Base-by-base conservation (phyloP, 257 asterid species). In the Salvia splendens region DNA sequence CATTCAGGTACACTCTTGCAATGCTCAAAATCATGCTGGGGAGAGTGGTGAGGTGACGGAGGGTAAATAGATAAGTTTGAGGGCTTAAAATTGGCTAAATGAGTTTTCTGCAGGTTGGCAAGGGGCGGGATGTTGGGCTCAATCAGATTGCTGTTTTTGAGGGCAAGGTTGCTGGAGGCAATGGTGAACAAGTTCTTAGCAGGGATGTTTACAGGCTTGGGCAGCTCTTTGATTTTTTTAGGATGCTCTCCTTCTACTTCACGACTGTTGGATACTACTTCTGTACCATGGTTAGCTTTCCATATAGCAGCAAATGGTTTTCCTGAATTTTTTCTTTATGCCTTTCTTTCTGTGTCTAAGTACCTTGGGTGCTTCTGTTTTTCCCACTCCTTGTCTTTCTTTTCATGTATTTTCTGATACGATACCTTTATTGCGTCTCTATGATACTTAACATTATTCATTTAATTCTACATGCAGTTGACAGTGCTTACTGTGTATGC, bases 111-210 rank as follows among this genome's bases (percentile, higher is more conserved):
- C 83, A 90, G 96, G 97, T 93, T 71, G 99, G 99, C 78, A 93
- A 93, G 85, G 99, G 99, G 15, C 78, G 99, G 72, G 99, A 93
- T 65, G 99, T 93, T 30, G 99, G 97, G 57, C 97, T 93, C 75
- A 93, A 93, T 79, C 99, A 93, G 83, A 90, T 93, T 72, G 97
- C 99, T 54, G 67, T 93, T 56, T 93, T 93, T 81, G 99, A 93
- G 87, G 99, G 99, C n/a, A 93, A 88, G 80, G 99, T 93, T 75
- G 95, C 99, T 79, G 99, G 99, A 12, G 99, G 99, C 52, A 93
- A 93, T 75, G 99, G 99, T 56, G 99, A 93, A 75, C 97, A 93
- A 88, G 92, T 93, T 79, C 95, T 93, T 57, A 93, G 99, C 67
- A 85, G 99, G 82, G 99, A 93, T 74, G 82, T 93, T 52, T 93